Evolutionary conservation across 1,284 basidiomycete species (phyloP), one percentile per base, ranked within the genome.

Genomic region (Polyporus tsugae): DNA sequence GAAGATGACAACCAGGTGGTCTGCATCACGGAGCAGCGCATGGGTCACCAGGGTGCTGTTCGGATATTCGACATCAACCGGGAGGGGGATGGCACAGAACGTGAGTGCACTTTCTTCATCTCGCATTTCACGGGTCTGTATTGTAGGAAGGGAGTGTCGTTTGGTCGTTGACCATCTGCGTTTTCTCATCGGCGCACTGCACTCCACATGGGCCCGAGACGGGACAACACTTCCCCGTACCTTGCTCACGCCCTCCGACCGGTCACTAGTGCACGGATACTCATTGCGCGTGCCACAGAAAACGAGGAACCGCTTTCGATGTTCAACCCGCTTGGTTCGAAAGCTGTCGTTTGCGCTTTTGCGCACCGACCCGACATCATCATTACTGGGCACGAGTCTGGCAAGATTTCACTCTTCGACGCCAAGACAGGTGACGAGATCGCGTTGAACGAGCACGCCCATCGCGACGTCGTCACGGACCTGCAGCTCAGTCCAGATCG

Each of bases 1-100:
- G 94, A 95, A 74, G 93, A 96, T 77, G 95, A 95, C 80, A 87
- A 89, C 63, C 88, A 91, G 78, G 86, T 97, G 55, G 91, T 99
- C 39, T 96, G 95, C 78, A 94, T 99, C 75, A 99, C 98, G 1
- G 98, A 99, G 83, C 95, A 98, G 81, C 92, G 98, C 71, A 96
- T 96, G 93, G 97, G 97, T 2, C 83, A 91, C 82, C 93, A 94
- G 77, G 90, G 90, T 70, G 89, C 91, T n/a, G 91, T 97, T 73
- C 91, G 95, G 52, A 93, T 98, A 63, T 99, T 98, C 82, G 83
- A 90, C 73, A 90, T 99, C 79, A 94, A 95, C 83, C 84, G 91
- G 62, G 91, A 94, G 44, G 90, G 87, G 15, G 93, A 96, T 77
- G 91, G 91, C 29, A 89, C 88, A 63, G 82, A 90, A 70, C 95